These are phyloP conservation scores for Phyllosticta capitalensis DNA, from an alignment of 2,329 filamentous ascomycete species.

Conservation along the genomic window DNA sequence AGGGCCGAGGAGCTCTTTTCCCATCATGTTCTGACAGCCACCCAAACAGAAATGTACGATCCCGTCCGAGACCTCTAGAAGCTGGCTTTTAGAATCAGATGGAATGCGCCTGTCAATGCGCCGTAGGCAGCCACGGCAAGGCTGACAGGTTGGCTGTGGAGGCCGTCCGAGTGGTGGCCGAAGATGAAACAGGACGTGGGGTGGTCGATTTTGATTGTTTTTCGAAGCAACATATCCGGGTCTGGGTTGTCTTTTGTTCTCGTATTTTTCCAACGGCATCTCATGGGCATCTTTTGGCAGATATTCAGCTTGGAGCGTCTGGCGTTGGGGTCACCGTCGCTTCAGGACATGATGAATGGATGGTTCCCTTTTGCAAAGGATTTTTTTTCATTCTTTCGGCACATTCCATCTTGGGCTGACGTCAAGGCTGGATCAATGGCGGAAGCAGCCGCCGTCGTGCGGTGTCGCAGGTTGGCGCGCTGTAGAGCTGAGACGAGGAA, in stretches of 20 bases:
- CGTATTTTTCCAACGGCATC: background rate
- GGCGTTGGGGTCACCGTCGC: background rate
- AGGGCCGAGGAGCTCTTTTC: background rate
- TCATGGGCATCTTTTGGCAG: background rate
- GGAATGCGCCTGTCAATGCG: background rate
- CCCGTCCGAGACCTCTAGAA: constrained; percentile 6
- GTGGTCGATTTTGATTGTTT: background rate
- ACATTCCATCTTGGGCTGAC: background rate
- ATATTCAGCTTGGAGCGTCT: background rate
- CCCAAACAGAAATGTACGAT: constrained; percentile 8
- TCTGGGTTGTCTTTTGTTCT: background rate
- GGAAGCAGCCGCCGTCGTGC: background rate
- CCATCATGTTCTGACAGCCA: background rate
- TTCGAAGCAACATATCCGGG: background rate
- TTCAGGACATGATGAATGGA: background rate
- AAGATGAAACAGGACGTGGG: background rate
- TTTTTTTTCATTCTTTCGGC: background rate
- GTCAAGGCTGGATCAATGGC: background rate
- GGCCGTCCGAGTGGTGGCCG: background rate
- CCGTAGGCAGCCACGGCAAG: background rate
- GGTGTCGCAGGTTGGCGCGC: background rate
- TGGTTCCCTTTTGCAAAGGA: background rate
- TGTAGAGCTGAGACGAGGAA: background rate
- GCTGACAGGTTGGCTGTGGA: background rate
- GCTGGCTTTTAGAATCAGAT: background rate